These are phyloP conservation scores for Suillus spraguei DNA, from an alignment of 768 basidiomycete genomes.

Conservation along the genomic window DNA sequence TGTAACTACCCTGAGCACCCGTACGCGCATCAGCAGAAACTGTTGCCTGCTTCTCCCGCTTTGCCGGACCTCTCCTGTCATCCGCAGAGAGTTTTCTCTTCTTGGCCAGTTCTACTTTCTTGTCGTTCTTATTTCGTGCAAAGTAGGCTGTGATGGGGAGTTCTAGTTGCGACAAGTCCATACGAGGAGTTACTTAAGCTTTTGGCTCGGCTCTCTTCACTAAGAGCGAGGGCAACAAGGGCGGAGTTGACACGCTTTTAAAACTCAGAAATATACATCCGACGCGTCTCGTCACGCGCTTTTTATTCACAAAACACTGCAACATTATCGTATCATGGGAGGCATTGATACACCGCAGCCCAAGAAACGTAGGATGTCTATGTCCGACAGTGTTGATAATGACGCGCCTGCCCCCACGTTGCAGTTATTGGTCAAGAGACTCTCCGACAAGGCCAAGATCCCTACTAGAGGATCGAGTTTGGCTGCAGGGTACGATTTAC, in stretches of 20 bases:
- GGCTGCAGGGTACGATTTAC: slow-evolving; percentile 95
- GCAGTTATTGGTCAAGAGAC: slow-evolving; percentile 80
- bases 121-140: slow-evolving; percentile 17
- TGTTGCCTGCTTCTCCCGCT: slow-evolving; percentile 19
- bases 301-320: background rate
- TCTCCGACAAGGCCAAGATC: slow-evolving; percentile 77
- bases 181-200: slow-evolving; percentile 12
- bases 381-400: slow-evolving; percentile 43
- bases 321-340: slow-evolving; percentile 14
- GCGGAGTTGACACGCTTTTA: slow-evolving; percentile 46
- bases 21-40: background rate
- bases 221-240: background rate
- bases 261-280: slow-evolving; percentile 27
- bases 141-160: slow-evolving; percentile 35
- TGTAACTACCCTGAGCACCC: background rate
- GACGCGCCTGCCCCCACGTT: slow-evolving; percentile 40
- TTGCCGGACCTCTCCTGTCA: slow-evolving; percentile 17
- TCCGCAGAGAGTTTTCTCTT: slow-evolving; percentile 11
- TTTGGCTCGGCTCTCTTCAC: background rate
- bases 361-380: slow-evolving; percentile 68
- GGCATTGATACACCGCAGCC: slow-evolving; percentile 35
- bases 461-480: slow-evolving; percentile 87
- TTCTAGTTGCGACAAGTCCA: slow-evolving; percentile 37
- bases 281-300: slow-evolving; percentile 26
- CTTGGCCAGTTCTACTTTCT: slow-evolving; percentile 8